Percentiles rank a stretch among this genome's conserved stretches.
Conservation (phyloP, 169 alveolate genomes). For the Plasmodium falciparum region DNA sequence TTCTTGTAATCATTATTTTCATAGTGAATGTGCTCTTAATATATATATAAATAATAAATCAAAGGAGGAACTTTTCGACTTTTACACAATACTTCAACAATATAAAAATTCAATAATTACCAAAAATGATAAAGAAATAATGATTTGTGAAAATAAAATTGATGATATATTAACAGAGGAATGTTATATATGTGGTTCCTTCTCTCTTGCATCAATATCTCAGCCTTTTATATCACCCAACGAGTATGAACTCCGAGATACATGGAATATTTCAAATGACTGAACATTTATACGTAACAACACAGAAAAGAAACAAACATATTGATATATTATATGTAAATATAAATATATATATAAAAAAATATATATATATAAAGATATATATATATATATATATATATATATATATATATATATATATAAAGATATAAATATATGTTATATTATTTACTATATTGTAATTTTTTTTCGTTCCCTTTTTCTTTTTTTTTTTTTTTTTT, state of each 20-base stretch:
- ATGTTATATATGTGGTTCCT: conserved; percentile 71
- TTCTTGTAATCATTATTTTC: conserved; percentile 77
- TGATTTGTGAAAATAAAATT: conserved; percentile 61
- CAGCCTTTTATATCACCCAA: conserved; percentile 28
- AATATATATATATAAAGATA: not conserved
- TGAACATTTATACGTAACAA: not conserved
- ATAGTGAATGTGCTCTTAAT: conserved; percentile 62
- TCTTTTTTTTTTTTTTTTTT: not conserved
- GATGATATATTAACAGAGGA: conserved; percentile 77
- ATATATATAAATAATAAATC: conserved; percentile 57
- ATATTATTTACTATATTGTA: too few relatives aligned
- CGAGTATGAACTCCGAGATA: conserved; percentile 51
- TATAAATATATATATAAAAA: not conserved
- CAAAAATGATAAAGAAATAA: conserved; percentile 48
- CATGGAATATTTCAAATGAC: conserved; percentile 70
- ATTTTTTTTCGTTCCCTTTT: not conserved
- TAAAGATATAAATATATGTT: too few relatives aligned
- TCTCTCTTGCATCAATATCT: conserved; percentile 59
- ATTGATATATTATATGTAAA: not conserved
- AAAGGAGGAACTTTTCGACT: conserved; percentile 58
- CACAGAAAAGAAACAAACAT: not conserved
- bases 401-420: not conserved
- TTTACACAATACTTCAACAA: conserved; percentile 38
- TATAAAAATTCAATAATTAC: conserved; percentile 61
- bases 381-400: too few relatives aligned